Base-by-base conservation (phyloP, 2,329 filamentous ascomycete species). In the Fusarium chaquense region DNA sequence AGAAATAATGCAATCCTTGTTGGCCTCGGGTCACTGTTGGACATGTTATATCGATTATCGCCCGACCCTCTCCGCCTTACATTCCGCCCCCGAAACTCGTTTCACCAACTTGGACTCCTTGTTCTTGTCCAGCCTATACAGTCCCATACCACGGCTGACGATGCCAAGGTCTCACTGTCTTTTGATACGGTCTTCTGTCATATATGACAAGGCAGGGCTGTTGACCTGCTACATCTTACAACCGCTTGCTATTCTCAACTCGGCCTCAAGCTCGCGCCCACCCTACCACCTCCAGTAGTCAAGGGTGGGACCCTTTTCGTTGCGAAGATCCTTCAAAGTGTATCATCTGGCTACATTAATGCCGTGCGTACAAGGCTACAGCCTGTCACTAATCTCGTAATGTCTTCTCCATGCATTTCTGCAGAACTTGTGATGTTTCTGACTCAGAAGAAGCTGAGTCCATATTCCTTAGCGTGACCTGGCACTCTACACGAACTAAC, bases 191-290 rank as follows among this genome's bases (percentile, higher is more conserved):
- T 36, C 52, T 45, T 56, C 32, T 56, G 32, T 58, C 63, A 60
- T 53, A 55, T 57, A 41, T 59, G 51, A 51, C 44, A 47, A 35
- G 41, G 47, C 54, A 53, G 32, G 33, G 49, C 49, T 30, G 22
- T 28, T 28, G n/a, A 52, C 30, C 45, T 65, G 44, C 47, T 66
- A 45, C 59, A 60, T 68, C 59, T 46, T 40, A 44, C 56, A 70
- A 61, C 56, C 66, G 30, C 28, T 69, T 66, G 44, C 52, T 49
- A 18, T 58, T 26, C 36, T 46, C 32, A 61, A 54, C 51, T 44
- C 30, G 63, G 51, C 61, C 61, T 71, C 67, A 69, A 69, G 44
- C 52, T 67, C 70, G 65, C 67, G 68, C 65, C 51, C 62, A 62
- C 24, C 41, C 70, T 65, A 65, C 45, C 65, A 62, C 28, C 41